Conservation (phyloP, 176 grass and related monocot genomes). For the Calamus simplicifolius region DNA sequence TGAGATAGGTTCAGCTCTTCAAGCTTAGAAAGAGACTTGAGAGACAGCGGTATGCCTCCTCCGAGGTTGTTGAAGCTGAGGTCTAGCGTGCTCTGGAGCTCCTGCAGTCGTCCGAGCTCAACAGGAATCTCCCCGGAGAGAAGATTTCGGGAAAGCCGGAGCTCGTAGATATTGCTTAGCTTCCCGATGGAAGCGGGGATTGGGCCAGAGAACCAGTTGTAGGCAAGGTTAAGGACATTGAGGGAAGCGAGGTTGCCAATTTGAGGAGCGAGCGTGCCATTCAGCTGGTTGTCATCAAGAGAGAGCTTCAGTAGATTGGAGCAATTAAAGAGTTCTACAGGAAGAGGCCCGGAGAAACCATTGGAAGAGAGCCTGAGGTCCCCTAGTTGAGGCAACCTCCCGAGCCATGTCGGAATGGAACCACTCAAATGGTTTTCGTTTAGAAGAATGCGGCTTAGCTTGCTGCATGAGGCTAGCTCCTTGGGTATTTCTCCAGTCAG, state of each 20-base stretch:
- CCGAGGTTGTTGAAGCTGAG: constrained; percentile 67
- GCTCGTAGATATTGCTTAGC: constrained; percentile 65
- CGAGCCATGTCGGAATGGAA: constrained; percentile 52
- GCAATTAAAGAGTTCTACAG: constrained; percentile 62
- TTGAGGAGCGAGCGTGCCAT: constrained; percentile 61
- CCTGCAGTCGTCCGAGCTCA: constrained; percentile 59
- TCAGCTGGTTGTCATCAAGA: constrained; percentile 60
- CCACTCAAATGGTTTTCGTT: constrained; percentile 58
- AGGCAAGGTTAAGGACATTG: constrained; percentile 74
- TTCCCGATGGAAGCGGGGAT: constrained; percentile 53
- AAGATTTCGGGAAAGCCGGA: constrained; percentile 57
- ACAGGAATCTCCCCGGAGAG: constrained; percentile 48
- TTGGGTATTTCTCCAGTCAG: constrained; percentile 67
- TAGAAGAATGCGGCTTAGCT: constrained; percentile 57
- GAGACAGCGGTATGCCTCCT: constrained; percentile 55
- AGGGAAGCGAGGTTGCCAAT: constrained; percentile 48
- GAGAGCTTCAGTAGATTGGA: constrained; percentile 74
- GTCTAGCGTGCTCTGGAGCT: constrained; percentile 76
- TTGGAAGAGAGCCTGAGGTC: constrained; percentile 64
- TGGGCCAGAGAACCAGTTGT: constrained; percentile 54
- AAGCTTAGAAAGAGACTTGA: constrained; percentile 75
- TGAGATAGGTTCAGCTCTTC: constrained; percentile 87
- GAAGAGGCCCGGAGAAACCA: constrained; percentile 42
- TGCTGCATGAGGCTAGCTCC: constrained; percentile 38
- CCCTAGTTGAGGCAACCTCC: constrained; percentile 51